These are phyloP conservation scores for Sphaerobolus stellatus DNA, from an alignment of 1,284 basidiomycete genomes.

Conservation along the genomic window DNA sequence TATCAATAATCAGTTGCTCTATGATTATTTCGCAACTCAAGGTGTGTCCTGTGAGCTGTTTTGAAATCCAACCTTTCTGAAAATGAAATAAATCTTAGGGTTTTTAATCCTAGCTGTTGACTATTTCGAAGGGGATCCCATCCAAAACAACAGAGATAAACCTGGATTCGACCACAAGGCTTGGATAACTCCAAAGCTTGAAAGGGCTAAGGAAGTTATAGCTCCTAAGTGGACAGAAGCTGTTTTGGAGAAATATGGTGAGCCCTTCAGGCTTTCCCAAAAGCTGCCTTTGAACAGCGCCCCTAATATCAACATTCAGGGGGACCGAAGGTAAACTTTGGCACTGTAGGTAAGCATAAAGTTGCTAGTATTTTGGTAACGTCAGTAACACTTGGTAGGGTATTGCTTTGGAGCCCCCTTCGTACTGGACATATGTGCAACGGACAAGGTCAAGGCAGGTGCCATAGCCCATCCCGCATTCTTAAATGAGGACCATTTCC, in stretches of 20 bases:
- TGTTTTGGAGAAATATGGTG: slow-evolving; percentile 45
- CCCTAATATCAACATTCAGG: background rate
- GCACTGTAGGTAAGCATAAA: slow-evolving; percentile 4
- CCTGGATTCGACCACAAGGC: slow-evolving; percentile 39
- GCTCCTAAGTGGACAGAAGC: slow-evolving; percentile 51
- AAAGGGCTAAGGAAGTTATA: slow-evolving; percentile 36
- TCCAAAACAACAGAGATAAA: slow-evolving; percentile 36
- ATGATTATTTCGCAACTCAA: slow-evolving; percentile 51
- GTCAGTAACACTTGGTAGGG: background rate
- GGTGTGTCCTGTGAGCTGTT: slow-evolving; percentile 30
- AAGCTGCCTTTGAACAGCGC: background rate
- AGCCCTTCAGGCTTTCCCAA: slow-evolving; percentile 7
- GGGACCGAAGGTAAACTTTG: background rate
- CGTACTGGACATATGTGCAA: slow-evolving; percentile 43
- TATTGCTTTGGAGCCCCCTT: slow-evolving; percentile 38
- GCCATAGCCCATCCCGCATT: slow-evolving; percentile 58
- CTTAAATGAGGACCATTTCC: slow-evolving; percentile 48
- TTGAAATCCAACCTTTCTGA: slow-evolving; percentile 2
- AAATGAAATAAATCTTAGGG: slow-evolving; percentile 32
- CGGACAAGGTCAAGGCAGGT: slow-evolving; percentile 46
- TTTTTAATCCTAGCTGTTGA: slow-evolving; percentile 53
- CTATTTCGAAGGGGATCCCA: slow-evolving; percentile 55
- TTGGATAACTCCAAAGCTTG: slow-evolving; percentile 40
- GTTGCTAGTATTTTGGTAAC: background rate
- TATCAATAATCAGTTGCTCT: slow-evolving; percentile 50